Evolutionary conservation across 2,329 filamentous ascomycete species (phyloP).

Genomic region (Verruconis gallopava): DNA sequence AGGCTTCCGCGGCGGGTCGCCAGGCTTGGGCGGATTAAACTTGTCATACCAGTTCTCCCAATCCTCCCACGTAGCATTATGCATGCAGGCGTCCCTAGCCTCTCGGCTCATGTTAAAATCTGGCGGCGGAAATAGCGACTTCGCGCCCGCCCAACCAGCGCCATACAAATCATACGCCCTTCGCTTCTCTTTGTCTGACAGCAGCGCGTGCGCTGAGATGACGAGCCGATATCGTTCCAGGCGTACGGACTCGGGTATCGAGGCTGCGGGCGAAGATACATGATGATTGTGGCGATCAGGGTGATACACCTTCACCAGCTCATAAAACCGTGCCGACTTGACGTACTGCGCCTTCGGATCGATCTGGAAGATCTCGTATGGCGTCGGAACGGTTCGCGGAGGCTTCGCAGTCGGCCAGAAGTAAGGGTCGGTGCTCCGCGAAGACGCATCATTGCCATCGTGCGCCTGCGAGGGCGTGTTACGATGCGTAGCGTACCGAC

Average conservation of each 20-base stretch:
- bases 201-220: constrained; percentile 74
- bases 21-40: constrained; percentile 26
- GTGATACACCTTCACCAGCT: constrained; percentile 92
- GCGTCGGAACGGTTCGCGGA: constrained; percentile 44
- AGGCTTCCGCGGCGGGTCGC: constrained; percentile 41
- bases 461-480: neutral
- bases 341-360: constrained; percentile 55
- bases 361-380: constrained; percentile 75
- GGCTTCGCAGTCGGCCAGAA: constrained; percentile 5
- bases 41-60: constrained; percentile 53
- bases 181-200: constrained; percentile 68
- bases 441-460: neutral
- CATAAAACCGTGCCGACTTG: constrained; percentile 68
- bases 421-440: neutral
- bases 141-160: constrained; percentile 51
- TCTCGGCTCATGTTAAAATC: constrained; percentile 3
- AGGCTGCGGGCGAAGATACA: constrained; percentile 27
- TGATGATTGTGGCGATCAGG: constrained; percentile 51
- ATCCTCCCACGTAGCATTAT: constrained; percentile 95
- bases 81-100: constrained; percentile 27
- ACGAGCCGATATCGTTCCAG: constrained; percentile 86
- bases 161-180: constrained; percentile 72
- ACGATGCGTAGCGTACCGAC: neutral
- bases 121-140: constrained; percentile 18
- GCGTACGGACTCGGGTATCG: constrained; percentile 36